Evolutionary conservation across 352 stramenopile species (phyloP).

Genomic region (Globisporangium abappressorium): DNA sequence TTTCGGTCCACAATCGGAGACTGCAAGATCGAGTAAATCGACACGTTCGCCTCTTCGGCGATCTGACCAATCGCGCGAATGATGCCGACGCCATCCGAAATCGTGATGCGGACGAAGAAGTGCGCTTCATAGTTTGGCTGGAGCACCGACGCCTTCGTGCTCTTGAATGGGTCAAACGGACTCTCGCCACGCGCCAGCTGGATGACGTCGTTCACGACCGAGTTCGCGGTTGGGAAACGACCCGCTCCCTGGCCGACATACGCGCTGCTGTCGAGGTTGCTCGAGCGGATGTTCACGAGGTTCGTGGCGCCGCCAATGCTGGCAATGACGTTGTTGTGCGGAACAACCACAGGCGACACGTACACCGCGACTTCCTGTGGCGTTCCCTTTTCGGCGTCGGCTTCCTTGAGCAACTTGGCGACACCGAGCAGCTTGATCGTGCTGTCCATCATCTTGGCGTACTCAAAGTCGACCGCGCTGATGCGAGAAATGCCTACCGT

Average conservation of each 20-base stretch:
- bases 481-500: conserved; percentile 93
- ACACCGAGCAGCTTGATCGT: conserved; percentile 96
- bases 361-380: conserved; percentile 89
- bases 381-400: conserved; percentile 62
- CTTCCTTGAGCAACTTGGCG: conserved; percentile 73
- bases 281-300: conserved; percentile 86
- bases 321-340: conserved; percentile 87
- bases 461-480: conserved; percentile 92
- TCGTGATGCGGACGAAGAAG: conserved; percentile 96
- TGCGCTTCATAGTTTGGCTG: conserved; percentile 90
- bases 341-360: conserved; percentile 93
- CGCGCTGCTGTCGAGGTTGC: conserved; percentile 88
- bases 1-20: conserved; percentile 91
- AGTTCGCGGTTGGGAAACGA: conserved; percentile 95
- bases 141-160: conserved; percentile 48
- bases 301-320: conserved; percentile 88
- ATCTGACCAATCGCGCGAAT: conserved; percentile 93
- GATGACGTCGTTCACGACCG: conserved; percentile 94
- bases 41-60: conserved; percentile 93
- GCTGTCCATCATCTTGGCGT: conserved; percentile 93
- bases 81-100: conserved; percentile 92
- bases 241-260: conserved; percentile 93
- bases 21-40: conserved; percentile 97
- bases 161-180: conserved; percentile 86
- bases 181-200: conserved; percentile 87